Base-by-base conservation (phyloP, 225 moss, liverwort and hornwort genomes). In the Pseudisothecium myosuroides region DNA sequence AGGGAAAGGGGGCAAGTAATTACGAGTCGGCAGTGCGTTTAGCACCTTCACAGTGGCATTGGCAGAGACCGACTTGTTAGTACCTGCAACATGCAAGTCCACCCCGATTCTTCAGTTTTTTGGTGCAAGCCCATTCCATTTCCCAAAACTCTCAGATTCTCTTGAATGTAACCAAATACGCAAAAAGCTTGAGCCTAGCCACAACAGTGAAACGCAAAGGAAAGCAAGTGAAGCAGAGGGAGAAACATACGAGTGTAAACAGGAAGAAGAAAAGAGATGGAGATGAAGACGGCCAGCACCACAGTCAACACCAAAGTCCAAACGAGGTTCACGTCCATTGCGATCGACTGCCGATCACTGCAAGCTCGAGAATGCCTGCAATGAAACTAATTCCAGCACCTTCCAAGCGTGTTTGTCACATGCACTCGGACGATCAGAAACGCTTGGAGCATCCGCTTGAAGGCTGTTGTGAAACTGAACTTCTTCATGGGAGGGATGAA, bases 11-110 rank as follows among this genome's bases (percentile, higher is more conserved):
- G 83, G 80, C 23, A 58, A 93, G 90, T 88, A 81, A 69, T 93
- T 94, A 94, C 94, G 91, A 49, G 90, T 88, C 83, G 94, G 94
- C 72, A 94, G 89, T 78, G 94, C 90, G 74, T 93, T 94, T 36
- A 94, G 94, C 94, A 94, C 94, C 94, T 94, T 94, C 94, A 93
- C 91, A 90, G 81, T 90, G 88, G 87, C 86, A 88, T 93, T 92
- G 39, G 86, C 90, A 84, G 90, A 75, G 60, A 94, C 93, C 47
- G 91, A 90, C 86, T 93, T 94, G 89, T 80, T 94, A 29, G 90
- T 84, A 49, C 94, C 94, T 94, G 88, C 83, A 81, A 87, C 54
- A 80, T 26, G 58, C 80, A 83, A 61, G 7, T 13, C 87, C 82
- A 34, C 50, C 21, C 18, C 29, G 41, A n/a, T 10, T 37, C 18